Conservation (phyloP, 1,284 basidiomycete species). For the Puccinia polysora region DNA sequence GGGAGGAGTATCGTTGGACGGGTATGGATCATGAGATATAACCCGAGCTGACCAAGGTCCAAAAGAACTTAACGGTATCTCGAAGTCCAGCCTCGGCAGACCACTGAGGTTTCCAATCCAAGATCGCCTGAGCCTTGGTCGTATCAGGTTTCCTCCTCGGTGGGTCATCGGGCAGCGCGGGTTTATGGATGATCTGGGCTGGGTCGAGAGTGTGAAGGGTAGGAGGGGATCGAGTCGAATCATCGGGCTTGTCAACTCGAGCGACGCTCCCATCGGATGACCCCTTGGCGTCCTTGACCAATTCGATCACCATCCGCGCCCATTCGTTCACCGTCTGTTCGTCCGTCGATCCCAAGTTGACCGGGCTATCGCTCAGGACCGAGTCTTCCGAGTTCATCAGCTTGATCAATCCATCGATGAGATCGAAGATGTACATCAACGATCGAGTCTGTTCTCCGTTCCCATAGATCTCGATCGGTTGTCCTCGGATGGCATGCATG, state of each 20-base stretch:
- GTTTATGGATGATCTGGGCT: constrained; percentile 49
- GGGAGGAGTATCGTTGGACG: too few relatives aligned
- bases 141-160: constrained; percentile 89
- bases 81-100: constrained; percentile 80
- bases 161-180: constrained; percentile 69
- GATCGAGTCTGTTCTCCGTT: constrained; percentile 93
- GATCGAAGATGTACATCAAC: constrained; percentile 68
- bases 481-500: constrained; percentile 86
- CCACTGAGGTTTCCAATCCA: constrained; percentile 92
- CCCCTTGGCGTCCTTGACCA: constrained; percentile 85
- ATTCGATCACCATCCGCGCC: constrained; percentile 53
- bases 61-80: constrained; percentile 89
- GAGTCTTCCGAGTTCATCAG: constrained; percentile 57
- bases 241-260: too few relatives aligned
- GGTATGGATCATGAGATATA: constrained; percentile 18
- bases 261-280: too few relatives aligned
- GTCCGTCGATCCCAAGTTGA: constrained; percentile 88
- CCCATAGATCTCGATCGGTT: constrained; percentile 95
- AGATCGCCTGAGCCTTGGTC: constrained; percentile 73
- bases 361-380: constrained; percentile 64
- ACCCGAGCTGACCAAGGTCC: too few relatives aligned
- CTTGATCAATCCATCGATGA: constrained; percentile 56
- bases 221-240: too few relatives aligned
- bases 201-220: neutral
- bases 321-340: constrained; percentile 77